These are phyloP conservation scores for Seminavis robusta DNA, from an alignment of 108 stramenopile species.

Conservation along the genomic window DNA sequence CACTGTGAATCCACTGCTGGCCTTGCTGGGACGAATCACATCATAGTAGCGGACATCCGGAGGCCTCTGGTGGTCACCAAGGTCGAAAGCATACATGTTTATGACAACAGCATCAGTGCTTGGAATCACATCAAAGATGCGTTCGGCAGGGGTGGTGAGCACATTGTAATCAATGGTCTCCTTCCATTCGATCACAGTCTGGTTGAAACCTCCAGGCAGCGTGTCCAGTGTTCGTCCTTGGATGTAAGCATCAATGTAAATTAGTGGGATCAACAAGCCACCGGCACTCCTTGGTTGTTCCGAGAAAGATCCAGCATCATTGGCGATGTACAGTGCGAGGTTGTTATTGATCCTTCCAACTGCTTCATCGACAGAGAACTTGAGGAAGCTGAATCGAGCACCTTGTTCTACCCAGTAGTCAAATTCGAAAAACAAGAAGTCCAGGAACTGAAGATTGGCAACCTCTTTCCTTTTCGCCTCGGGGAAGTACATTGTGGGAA, in stretches of 20 bases:
- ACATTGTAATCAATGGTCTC: background rate
- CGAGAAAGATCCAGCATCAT: background rate
- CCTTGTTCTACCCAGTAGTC: background rate
- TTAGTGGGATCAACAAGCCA: constrained; percentile 17
- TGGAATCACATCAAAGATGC: no score
- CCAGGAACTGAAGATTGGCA: constrained; percentile 1
- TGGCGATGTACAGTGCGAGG: background rate
- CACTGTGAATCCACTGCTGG: no score
- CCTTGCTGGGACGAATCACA: no score
- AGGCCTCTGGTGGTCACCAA: no score
- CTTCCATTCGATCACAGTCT: constrained; percentile 13
- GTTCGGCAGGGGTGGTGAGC: background rate
- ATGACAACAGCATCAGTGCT: no score
- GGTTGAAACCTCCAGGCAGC: constrained; percentile 14
- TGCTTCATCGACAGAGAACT: no score
- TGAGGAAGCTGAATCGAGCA: background rate
- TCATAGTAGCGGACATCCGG: no score
- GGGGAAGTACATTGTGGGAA: constrained; percentile 22
- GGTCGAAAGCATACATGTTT: no score
- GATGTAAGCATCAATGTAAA: constrained; percentile 15
- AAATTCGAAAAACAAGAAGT: no score
- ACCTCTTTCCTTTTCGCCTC: no score
- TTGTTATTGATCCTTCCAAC: no score
- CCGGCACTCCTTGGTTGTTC: constrained; percentile 23
- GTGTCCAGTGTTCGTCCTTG: background rate